Percentiles rank a stretch among this genome's conserved stretches.
These are phyloP conservation scores for Yamadazyma siamensis DNA, from an alignment of 1,139 yeast genomes.

Conservation along the genomic window DNA sequence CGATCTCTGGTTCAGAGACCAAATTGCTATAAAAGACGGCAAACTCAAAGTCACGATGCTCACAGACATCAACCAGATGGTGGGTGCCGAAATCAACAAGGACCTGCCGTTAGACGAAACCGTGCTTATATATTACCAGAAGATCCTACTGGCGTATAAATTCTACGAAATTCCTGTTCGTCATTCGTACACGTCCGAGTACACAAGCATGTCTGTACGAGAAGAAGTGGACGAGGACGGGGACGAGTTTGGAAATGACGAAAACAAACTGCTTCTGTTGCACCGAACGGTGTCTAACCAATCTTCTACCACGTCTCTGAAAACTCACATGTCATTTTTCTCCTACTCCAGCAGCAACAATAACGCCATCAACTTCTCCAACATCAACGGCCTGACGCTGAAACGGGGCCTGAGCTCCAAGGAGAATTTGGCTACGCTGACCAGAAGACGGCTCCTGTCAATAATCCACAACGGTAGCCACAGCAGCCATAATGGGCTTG, in stretches of 20 bases:
- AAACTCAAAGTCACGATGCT: conserved; percentile 34
- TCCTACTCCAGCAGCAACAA: conserved; percentile 11
- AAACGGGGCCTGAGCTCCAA: conserved; percentile 3
- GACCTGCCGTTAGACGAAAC: conserved; percentile 25
- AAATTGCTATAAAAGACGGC: conserved; percentile 29
- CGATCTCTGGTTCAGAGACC: conserved; percentile 40
- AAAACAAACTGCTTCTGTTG: conserved; percentile 16
- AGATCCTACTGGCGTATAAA: conserved; percentile 34
- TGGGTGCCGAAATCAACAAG: conserved; percentile 22
- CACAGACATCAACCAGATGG: conserved; percentile 32
- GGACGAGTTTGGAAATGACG: conserved; percentile 14
- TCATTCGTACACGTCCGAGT: conserved; percentile 1
- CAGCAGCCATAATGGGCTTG: conserved; percentile 17
- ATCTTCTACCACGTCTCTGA: conserved; percentile 17
- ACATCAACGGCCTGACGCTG: conserved; percentile 3
- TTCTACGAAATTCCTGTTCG: conserved; percentile 22
- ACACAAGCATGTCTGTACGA: conserved; percentile 15
- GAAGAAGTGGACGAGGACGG: conserved; percentile 26
- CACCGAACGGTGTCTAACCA: conserved; percentile 20
- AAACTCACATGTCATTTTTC: conserved; percentile 17
- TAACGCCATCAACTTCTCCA: conserved; percentile 2
- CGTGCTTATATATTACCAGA: conserved; percentile 33
- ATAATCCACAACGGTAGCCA: conserved; percentile 1
- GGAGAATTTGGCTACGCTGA: conserved; percentile 1
- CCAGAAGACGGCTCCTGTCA: conserved; percentile 1